A percentile compares a stretch with the other conserved stretches of the same genome.
Evolutionary conservation across 2,329 filamentous ascomycete genomes (phyloP).

Genomic region (Aspergillus sp.): DNA sequence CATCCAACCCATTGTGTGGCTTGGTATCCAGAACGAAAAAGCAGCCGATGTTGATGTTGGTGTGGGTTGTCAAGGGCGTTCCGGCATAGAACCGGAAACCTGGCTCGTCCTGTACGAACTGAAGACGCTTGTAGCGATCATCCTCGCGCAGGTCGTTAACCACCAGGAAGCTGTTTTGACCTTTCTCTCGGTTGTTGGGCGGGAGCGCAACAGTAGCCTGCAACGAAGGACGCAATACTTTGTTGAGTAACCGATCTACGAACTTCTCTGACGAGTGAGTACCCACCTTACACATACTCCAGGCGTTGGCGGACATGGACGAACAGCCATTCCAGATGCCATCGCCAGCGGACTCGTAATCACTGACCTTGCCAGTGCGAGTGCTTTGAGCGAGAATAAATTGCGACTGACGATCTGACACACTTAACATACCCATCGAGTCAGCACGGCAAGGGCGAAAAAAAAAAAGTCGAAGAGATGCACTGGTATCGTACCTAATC

Average conservation of each 20-base stretch:
- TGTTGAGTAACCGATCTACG: neutral
- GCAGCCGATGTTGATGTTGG: slow-evolving; percentile 60
- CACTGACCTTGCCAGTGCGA: slow-evolving; percentile 36
- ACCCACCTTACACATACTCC: slow-evolving; percentile 40
- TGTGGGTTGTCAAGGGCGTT: slow-evolving; percentile 62
- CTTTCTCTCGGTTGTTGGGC: slow-evolving; percentile 25
- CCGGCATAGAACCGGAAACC: slow-evolving; percentile 57
- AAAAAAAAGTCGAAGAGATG: neutral
- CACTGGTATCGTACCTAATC: slow-evolving; percentile 33
- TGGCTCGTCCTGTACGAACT: slow-evolving; percentile 38
- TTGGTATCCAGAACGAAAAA: slow-evolving; percentile 62
- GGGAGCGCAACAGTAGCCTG: slow-evolving; percentile 41
- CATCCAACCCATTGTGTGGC: slow-evolving; percentile 52
- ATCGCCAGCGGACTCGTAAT: slow-evolving; percentile 35
- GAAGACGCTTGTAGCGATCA: slow-evolving; percentile 40
- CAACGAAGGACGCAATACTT: slow-evolving; percentile 7
- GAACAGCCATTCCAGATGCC: slow-evolving; percentile 35
- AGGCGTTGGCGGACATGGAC: slow-evolving; percentile 35
- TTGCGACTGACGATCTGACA: slow-evolving; percentile 52
- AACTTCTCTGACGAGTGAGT: slow-evolving; percentile 1
- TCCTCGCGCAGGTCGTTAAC: slow-evolving; percentile 45
- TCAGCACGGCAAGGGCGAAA: neutral
- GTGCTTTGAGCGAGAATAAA: slow-evolving; percentile 57
- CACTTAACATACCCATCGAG: slow-evolving; percentile 20
- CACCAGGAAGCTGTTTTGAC: slow-evolving; percentile 33